These are phyloP conservation scores for Claviceps fusiformis DNA, from an alignment of 2,329 filamentous ascomycete species.

Conservation along the genomic window DNA sequence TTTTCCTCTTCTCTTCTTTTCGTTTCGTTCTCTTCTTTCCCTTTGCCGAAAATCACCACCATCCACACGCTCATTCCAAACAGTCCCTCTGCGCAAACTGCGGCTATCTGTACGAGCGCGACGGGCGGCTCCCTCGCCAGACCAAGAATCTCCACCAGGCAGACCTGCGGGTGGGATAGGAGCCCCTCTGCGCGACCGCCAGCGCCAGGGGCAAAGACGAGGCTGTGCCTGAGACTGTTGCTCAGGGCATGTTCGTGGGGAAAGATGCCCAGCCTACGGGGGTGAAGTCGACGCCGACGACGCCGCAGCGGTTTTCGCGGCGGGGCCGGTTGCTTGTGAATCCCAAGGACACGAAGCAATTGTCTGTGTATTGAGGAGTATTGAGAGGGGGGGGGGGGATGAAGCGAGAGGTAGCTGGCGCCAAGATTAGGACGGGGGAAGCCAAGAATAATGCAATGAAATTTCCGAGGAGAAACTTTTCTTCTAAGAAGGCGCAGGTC, in stretches of 20 bases:
- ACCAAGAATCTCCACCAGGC: constrained; percentile 26
- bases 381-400: too few species aligned
- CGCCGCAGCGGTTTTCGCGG: background rate
- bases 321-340: background rate
- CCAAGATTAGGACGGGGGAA: too few species aligned
- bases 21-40: too few species aligned
- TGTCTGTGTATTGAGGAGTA: background rate
- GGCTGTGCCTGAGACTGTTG: constrained; percentile 2
- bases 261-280: background rate
- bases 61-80: too few species aligned
- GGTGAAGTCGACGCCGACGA: background rate
- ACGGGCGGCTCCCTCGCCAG: constrained; percentile 58
- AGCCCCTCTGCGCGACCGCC: constrained; percentile 8
- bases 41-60: background rate
- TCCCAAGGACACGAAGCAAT: background rate
- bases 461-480: too few species aligned
- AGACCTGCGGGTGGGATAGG: constrained; percentile 14
- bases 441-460: too few species aligned
- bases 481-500: too few species aligned
- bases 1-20: background rate
- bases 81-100: constrained; percentile 89
- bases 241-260: background rate
- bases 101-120: constrained; percentile 75
- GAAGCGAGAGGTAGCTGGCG: too few species aligned
- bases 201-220: constrained; percentile 7